Conservation (phyloP, 345 rosid genomes). For the Durio zibethinus region DNA sequence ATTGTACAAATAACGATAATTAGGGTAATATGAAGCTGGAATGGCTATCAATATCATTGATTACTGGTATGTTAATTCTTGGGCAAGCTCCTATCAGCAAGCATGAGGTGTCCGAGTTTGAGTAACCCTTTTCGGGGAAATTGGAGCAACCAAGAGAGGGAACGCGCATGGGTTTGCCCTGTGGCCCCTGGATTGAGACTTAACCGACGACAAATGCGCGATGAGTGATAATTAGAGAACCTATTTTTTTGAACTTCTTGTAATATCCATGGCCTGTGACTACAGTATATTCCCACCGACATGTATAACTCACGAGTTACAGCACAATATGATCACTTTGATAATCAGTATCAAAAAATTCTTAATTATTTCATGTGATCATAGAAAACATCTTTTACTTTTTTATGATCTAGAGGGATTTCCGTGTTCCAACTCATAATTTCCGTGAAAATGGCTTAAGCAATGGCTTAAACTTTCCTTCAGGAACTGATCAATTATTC, state of each 20-base stretch:
- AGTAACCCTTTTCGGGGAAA: neutral
- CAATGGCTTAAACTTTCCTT: neutral
- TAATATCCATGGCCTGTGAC: neutral
- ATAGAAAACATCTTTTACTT: neutral
- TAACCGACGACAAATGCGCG: constrained; percentile 7
- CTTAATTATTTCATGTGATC: constrained; percentile 1
- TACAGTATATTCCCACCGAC: neutral
- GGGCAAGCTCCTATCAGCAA: neutral
- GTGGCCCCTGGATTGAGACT: constrained; percentile 7
- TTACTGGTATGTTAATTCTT: neutral
- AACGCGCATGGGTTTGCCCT: neutral
- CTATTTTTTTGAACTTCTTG: neutral
- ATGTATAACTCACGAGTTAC: neutral
- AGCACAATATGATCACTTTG: neutral
- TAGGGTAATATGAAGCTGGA: too few species aligned
- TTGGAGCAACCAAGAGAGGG: neutral
- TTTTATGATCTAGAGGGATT: neutral
- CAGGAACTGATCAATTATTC: too few species aligned
- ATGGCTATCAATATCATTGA: neutral
- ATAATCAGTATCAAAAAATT: neutral
- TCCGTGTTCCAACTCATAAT: neutral
- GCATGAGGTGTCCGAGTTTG: neutral
- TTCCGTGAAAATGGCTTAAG: neutral
- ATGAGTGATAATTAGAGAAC: neutral
- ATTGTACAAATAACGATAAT: too few species aligned